phyloP scores from a whole-genome alignment of 768 basidiomycete genomes.

The Leccinum olivaceopallidum region DNA sequence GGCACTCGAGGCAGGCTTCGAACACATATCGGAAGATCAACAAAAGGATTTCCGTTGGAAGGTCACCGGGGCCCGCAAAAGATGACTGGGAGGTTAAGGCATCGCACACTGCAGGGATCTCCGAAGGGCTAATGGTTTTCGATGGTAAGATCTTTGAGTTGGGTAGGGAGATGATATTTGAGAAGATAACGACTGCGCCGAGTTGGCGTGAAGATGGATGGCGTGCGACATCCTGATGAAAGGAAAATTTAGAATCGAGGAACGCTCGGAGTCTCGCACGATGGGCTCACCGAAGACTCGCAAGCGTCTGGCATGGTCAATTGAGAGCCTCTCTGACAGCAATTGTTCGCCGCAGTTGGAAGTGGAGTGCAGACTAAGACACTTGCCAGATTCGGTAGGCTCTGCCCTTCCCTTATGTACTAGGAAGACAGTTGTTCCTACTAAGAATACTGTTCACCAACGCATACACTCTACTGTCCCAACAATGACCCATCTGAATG shows the following conservation, averaged over 20 bases:
- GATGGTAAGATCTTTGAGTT: not conserved
- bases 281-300: not conserved
- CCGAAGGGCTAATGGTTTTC: not conserved
- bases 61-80: not conserved
- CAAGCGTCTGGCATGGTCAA: not conserved
- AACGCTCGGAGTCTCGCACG: not conserved
- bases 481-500: not conserved
- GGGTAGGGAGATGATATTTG: not conserved
- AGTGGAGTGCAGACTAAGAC: not conserved
- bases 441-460: not conserved
- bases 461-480: not conserved
- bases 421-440: too few relatives aligned
- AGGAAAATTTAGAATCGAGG: not conserved
- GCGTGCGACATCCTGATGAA: not conserved
- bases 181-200: constrained; percentile 2
- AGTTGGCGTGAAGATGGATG: not conserved
- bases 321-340: not conserved
- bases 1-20: constrained; percentile 1
- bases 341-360: not conserved
- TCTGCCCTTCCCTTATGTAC: too few relatives aligned
- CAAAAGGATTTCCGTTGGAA: constrained; percentile 12
- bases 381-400: not conserved
- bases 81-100: not conserved
- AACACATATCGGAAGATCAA: constrained; percentile 7
- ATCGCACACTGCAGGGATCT: too few relatives aligned